Base-by-base conservation (phyloP, 164 flowering plant species). In the Brasenia schreberi region DNA sequence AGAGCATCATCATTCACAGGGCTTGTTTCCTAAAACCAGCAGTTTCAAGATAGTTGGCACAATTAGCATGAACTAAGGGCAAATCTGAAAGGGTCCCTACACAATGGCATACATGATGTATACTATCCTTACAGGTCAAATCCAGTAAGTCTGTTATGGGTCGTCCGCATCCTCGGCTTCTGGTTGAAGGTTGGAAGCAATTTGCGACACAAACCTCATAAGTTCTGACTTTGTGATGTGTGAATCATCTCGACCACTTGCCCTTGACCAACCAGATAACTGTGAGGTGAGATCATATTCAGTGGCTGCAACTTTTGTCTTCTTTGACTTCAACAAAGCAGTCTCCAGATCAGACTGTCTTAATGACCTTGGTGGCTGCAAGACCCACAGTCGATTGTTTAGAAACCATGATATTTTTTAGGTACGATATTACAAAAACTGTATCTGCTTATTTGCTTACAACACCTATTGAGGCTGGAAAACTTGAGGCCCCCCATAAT, bases 181-280 rank as follows among this genome's bases (percentile, higher is more conserved):
- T 59, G 92, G 69, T 71, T 80, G 92, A 58, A 84, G 71, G 76
- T 84, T 89, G 72, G 80, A 18, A 18, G 63, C 65, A 45, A 89
- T 79, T 67, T 84, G 96, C 14, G 93, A 85, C 59, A 94, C 80
- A 61, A 94, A 77, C 80, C 78, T 94, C n/a, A 95, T 87, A 67
- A 89, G 81, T 77, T 87, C 91, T 59, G 70, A 83, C 60, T 91
- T 80, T 63, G 94, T 87, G 56, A 77, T 78, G 75, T 80, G 92
- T 72, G 79, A 71, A 67, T 86, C 96, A n/a, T 83, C 87, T 0
- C 81, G 39, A 6, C 81, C 84, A 49, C 82, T 68, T 45, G 68
- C 73, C 68, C 77, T 68, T 18, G 85, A 67, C 85, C 84, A 82
- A 39, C 73, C 71, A 7, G 86, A 4, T 6, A 80, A 73, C 16